Conservation (phyloP, 2,329 filamentous ascomycete species). For the Sporothrix phasma region DNA sequence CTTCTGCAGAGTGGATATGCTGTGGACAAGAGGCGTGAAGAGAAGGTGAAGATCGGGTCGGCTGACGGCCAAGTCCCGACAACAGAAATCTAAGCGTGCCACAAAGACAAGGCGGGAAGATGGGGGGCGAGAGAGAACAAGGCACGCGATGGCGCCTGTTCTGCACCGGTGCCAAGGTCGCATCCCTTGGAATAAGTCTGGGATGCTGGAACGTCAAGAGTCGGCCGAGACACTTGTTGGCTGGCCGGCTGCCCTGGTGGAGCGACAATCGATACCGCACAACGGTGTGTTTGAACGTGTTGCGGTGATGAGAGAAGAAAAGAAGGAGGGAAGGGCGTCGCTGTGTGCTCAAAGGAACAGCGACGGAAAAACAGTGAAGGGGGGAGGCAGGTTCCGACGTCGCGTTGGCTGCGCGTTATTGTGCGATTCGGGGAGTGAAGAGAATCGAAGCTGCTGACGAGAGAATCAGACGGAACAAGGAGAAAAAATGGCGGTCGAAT, state of each 20-base stretch:
- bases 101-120: background rate
- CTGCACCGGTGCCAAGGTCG: background rate
- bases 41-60: background rate
- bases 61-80: background rate
- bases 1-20: background rate
- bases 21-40: background rate
- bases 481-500: background rate
- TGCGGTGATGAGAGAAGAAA: background rate
- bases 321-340: background rate
- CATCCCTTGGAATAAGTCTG: background rate
- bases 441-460: conserved; percentile 8
- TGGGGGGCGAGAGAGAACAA: background rate
- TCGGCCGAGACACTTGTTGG: background rate
- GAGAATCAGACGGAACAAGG: conserved; percentile 7
- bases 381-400: background rate
- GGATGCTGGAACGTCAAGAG: background rate
- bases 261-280: background rate
- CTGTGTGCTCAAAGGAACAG: background rate
- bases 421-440: background rate
- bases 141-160: background rate
- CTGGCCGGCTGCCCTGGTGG: background rate
- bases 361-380: background rate
- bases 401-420: background rate
- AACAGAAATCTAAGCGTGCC: background rate
- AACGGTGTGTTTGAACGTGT: background rate